Evolutionary conservation across 306 rosid species (phyloP), one percentile per base, ranked within the genome.

Genomic region (Dicorynia guianensis): DNA sequence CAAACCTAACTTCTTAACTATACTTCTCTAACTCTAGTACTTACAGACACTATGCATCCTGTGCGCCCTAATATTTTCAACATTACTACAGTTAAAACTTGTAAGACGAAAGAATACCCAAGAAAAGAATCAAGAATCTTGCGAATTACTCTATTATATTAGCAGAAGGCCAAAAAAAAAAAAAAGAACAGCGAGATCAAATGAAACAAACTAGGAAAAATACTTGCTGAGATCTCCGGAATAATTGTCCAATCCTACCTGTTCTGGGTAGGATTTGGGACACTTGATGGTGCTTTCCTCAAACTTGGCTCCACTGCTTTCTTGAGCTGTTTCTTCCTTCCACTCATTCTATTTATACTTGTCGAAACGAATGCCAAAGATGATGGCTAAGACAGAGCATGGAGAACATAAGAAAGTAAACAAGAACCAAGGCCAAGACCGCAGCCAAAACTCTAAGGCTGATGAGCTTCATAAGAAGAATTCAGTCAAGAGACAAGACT

Each of bases 261-360:
- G 49, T 86, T 86, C 80, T 86, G 90, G 2, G 76, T 86, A 10
- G 90, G 90, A 78, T 86, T 86, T 50, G 87, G 82, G 18, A 58
- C 83, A 60, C 78, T 86, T 53, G 85, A 47, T 5, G 90, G 90
- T 36, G 81, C 77, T 72, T 67, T 78, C 82, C 69, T 80, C 49
- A 83, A 67, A 79, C 82, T 83, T 47, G 64, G 76, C 69, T 86
- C 90, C 76, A 81, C 80, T 75, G 90, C 82, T 80, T 76, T 86
- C 85, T 83, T 78, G 86, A 71, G 54, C 78, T 78, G 78, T 62
- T 73, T 63, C 72, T 70, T 80, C 75, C 68, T 68, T 66, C 77
- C 82, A 56, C 63, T 61, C 35, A 59, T 3, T 63, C 69, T 64
- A 20, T 40, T 62, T 11, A 20, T 30, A 60, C 54, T 62, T 18